Evolutionary conservation across 2,329 filamentous ascomycete species (phyloP), one percentile per base, ranked within the genome.

Genomic region (Colletotrichum cereale): DNA sequence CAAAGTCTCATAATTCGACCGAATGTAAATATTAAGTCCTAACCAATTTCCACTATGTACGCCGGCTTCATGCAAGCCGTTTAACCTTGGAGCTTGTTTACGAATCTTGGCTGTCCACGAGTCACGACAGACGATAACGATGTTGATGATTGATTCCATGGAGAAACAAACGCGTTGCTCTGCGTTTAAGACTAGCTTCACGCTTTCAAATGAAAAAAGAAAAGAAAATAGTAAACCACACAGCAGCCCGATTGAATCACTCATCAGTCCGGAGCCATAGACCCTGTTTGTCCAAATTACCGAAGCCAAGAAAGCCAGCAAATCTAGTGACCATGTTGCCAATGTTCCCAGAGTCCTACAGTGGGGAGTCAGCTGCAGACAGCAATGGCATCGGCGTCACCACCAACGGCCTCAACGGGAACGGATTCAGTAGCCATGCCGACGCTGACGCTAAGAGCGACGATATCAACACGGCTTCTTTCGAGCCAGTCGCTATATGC

Each of bases 401-500:
- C 31, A 24, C 31, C 0, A 55, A 63, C 40, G 21, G 29, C 21
- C 10, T 44, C 38, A 31, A 42, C 16, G 40, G 29, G 18, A 55
- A 36, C 34, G 24, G 24, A n/a, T 12, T n/a, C 36, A 44, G 24
- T 50, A 26, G 11, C 50, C 24, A 44, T 34, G 36, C 2, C 3
- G 16, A 18, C 42, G 14, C 38, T 24, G n/a, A n/a, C n/a, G n/a
- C n/a, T n/a, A n/a, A n/a, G n/a, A n/a, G n/a, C n/a, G n/a, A n/a
- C 18, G 48, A 64, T 44, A 6, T 12, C 36, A 55, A 24, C 16
- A 44, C 21, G 26, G 50, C 6, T 5, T 18, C 3, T 12, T 31
- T 55, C 38, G 64, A 67, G 55, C 57, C 64, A 8, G n/a, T 62
- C n/a, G 64, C 64, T 10, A 67, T 67, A 24, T 50, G 42, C n/a